These are phyloP conservation scores for Boletus vermiculosoides DNA, from an alignment of 768 basidiomycete genomes.

Conservation along the genomic window DNA sequence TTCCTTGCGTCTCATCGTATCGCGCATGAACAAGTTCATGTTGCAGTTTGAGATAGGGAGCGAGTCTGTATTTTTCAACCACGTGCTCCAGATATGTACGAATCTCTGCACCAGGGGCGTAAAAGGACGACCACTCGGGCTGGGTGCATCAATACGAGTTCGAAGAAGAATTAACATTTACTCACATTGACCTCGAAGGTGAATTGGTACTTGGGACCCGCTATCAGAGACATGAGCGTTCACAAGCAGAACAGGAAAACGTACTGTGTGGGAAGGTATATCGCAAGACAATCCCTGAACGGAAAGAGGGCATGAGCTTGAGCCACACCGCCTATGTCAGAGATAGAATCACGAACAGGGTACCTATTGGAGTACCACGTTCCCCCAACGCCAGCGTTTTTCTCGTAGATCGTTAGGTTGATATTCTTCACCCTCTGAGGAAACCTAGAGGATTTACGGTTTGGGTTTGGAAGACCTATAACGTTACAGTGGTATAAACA, in stretches of 20 bases:
- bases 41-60: slow-evolving; percentile 50
- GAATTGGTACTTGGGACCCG: slow-evolving; percentile 48
- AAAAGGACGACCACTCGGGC: slow-evolving; percentile 62
- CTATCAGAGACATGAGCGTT: background rate
- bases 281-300: slow-evolving; percentile 57
- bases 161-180: background rate
- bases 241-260: slow-evolving; percentile 8
- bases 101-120: slow-evolving; percentile 60
- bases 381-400: slow-evolving; percentile 57
- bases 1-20: slow-evolving; percentile 49
- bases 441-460: slow-evolving; percentile 36
- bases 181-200: slow-evolving; percentile 54
- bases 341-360: slow-evolving; percentile 36
- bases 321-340: background rate
- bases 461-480: background rate
- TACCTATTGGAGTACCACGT: slow-evolving; percentile 60
- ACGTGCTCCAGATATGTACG: slow-evolving; percentile 50
- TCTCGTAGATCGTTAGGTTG: slow-evolving; percentile 58
- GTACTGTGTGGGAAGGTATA: slow-evolving; percentile 54
- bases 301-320: background rate
- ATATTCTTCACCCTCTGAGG: slow-evolving; percentile 53
- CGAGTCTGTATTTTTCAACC: slow-evolving; percentile 56
- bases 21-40: slow-evolving; percentile 53
- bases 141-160: slow-evolving; percentile 20
- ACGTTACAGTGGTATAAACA: background rate